These are phyloP conservation scores for Colletotrichum trifolii DNA, from an alignment of 2,329 filamentous ascomycete genomes.

Conservation along the genomic window DNA sequence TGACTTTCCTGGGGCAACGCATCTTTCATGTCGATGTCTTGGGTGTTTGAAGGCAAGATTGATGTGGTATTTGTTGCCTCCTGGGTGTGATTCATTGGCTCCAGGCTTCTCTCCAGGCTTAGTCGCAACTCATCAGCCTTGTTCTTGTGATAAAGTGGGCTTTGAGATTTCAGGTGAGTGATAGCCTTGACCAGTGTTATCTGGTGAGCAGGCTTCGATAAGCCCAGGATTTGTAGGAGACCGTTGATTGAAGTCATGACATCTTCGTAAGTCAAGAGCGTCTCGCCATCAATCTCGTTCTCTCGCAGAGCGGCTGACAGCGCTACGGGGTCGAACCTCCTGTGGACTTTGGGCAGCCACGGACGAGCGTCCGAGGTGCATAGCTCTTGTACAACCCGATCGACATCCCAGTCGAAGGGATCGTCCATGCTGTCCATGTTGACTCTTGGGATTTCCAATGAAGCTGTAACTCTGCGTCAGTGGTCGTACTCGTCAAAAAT, in stretches of 20 bases:
- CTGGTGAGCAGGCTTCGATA: constrained; percentile 69
- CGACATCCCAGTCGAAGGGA: constrained; percentile 79
- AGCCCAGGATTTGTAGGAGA: constrained; percentile 63
- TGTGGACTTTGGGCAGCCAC: constrained; percentile 52
- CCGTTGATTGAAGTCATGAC: constrained; percentile 59
- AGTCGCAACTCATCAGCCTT: constrained; percentile 10
- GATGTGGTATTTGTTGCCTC: too few relatives aligned
- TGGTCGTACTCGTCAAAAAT: too few relatives aligned
- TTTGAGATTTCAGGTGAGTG: constrained; percentile 37
- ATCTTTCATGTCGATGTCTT: too few relatives aligned
- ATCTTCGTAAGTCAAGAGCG: constrained; percentile 68
- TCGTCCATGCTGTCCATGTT: constrained; percentile 59
- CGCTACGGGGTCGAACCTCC: constrained; percentile 60
- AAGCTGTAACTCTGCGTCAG: constrained; percentile 7
- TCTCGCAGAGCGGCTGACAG: constrained; percentile 69
- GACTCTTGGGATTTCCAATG: constrained; percentile 9
- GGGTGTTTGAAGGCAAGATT: too few relatives aligned
- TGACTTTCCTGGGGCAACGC: too few relatives aligned
- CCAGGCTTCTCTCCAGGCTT: neutral
- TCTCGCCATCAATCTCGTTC: constrained; percentile 73
- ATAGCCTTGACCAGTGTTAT: constrained; percentile 69
- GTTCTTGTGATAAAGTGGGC: constrained; percentile 33
- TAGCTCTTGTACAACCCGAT: constrained; percentile 74
- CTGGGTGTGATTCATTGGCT: too few relatives aligned
- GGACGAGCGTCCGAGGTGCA: constrained; percentile 62